phyloP scores from a whole-genome alignment of 2,329 filamentous ascomycete genomes.

The Calonectria multiphialidica region DNA sequence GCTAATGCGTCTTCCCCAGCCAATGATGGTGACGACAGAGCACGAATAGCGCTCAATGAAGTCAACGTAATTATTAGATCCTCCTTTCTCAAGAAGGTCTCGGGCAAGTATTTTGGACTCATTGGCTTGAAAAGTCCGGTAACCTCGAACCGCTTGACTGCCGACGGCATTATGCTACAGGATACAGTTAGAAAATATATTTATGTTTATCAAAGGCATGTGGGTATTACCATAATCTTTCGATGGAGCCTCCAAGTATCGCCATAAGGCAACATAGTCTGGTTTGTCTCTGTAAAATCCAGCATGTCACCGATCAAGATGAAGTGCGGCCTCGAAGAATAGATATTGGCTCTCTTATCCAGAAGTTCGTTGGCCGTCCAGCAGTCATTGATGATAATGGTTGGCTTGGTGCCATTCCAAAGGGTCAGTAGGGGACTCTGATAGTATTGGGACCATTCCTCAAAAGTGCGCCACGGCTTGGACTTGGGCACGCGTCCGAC shows the following conservation, averaged over 20 bases:
- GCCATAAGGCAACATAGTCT: not conserved
- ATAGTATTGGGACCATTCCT: not conserved
- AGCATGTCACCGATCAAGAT: not conserved
- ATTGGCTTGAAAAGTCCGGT: not conserved
- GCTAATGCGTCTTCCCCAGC: not conserved
- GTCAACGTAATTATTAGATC: not conserved
- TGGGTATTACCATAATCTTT: not conserved
- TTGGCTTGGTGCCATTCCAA: not conserved
- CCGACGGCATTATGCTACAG: not conserved
- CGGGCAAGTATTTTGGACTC: not conserved
- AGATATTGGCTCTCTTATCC: not conserved
- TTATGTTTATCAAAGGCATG: too few relatives aligned
- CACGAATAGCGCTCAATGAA: not conserved
- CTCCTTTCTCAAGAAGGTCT: not conserved
- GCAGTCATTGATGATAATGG: not conserved
- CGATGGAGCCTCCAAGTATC: not conserved
- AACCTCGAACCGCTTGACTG: not conserved
- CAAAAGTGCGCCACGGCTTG: not conserved
- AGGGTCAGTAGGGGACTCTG: not conserved
- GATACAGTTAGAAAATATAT: too few relatives aligned
- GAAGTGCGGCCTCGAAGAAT: not conserved
- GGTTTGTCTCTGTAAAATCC: not conserved
- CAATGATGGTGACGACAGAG: not conserved
- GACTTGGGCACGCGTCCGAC: not conserved
- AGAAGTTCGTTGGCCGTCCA: not conserved